Evolutionary conservation across 495 filamentous ascomycete genomes (phyloP), one percentile per base, ranked within the genome.

Genomic region (Hypoxylon perforatum): DNA sequence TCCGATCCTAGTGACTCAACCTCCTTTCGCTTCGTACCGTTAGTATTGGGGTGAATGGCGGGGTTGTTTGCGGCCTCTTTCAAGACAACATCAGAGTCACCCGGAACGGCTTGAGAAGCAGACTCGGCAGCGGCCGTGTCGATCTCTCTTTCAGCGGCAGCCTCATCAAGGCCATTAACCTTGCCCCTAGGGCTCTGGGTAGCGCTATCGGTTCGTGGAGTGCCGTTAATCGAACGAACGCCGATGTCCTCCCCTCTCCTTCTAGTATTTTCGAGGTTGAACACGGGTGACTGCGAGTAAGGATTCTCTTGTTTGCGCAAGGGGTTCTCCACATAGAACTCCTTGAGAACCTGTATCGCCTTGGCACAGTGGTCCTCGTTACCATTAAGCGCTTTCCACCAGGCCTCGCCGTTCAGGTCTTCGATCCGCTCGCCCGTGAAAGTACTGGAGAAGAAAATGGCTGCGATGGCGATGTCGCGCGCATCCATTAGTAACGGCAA

Each of bases 401-500:
- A 99, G 1, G 93, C 82, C 63, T 86, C 83, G n/a, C 90, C 92
- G 39, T 85, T 73, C 57, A 92, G 84, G 71, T 97, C 93, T 28
- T 88, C 85, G 57, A 98, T 90, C 9, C 81, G 83, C 6, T 92
- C 83, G 18, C 85, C 80, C 41, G 84, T 89, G 47, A 92, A 86
- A 22, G 86, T 85, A 15, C 90, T 87, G 15, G 91, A 91, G 51
- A 91, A 94, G 76, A 96, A 97, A 38, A 99, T 85, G 11, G 93
- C 88, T 12, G 90, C 90, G 38, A 94, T 89, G 36, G 93, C 92
- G 53, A 99, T 91, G 15, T 90, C 90, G 36, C 88, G 87, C 22
- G 91, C 84, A 1, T 86, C 84, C 74, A 92, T 91, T 22, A 94
- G 80, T n/a, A 99, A 83, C 54, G 93, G 96, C 18, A 98, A 80